Evolutionary conservation across 2,329 filamentous ascomycete species (phyloP).

Genomic region (Cladosporium sp.): DNA sequence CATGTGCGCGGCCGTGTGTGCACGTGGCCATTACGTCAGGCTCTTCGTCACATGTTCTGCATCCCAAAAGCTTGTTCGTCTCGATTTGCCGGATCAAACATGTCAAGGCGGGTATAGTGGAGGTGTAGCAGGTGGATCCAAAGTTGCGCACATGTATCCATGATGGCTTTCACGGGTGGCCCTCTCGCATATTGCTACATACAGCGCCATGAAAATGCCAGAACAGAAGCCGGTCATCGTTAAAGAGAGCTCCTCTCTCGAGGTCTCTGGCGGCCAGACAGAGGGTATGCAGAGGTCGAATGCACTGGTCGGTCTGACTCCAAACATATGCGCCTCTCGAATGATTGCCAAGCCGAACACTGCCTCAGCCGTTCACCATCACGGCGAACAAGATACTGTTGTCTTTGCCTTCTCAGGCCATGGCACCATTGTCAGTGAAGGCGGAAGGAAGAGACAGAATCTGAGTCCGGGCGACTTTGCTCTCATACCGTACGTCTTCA

Average conservation of each 20-base stretch:
- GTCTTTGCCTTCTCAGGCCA: conserved; percentile 59
- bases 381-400: conserved; percentile 68
- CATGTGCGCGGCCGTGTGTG: too few relatives aligned
- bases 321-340: conserved; percentile 65
- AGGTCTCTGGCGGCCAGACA: conserved; percentile 43
- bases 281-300: conserved; percentile 48
- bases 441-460: conserved; percentile 53
- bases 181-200: background rate
- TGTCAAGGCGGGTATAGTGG: background rate
- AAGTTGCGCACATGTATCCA: background rate
- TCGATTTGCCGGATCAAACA: background rate
- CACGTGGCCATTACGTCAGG: conserved; percentile 2
- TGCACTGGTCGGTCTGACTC: conserved; percentile 61
- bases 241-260: conserved; percentile 46
- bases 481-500: conserved; percentile 49
- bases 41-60: background rate
- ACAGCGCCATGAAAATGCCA: conserved; percentile 13
- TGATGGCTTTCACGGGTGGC: background rate
- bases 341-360: conserved; percentile 60
- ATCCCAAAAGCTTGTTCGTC: background rate
- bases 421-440: conserved; percentile 57
- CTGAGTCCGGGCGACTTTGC: conserved; percentile 65
- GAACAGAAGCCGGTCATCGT: conserved; percentile 46
- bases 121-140: background rate
- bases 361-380: conserved; percentile 61